A percentile compares a stretch with the other conserved stretches of the same genome.
Evolutionary conservation across 2,329 filamentous ascomycete genomes (phyloP).

Genomic region (Pseudogymnoascus sp.): DNA sequence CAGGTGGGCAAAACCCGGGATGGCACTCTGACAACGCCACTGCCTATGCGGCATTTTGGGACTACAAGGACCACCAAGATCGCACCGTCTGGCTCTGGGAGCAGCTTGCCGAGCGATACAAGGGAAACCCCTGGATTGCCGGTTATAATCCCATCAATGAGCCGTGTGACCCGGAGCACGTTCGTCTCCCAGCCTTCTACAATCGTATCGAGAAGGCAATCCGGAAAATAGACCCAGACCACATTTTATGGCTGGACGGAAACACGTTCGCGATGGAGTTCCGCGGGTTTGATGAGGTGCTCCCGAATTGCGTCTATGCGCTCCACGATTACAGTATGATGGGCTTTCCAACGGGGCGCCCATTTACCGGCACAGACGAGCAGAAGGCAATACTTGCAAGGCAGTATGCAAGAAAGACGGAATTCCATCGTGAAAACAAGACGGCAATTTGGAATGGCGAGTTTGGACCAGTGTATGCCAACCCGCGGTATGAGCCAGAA

Average conservation of each 20-base stretch:
- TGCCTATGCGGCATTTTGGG: conserved; percentile 42
- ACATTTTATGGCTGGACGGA: conserved; percentile 39
- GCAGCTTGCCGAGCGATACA: conserved; percentile 39
- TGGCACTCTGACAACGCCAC: conserved; percentile 44
- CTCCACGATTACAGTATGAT: conserved; percentile 38
- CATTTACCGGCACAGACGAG: conserved; percentile 34
- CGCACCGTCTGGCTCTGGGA: conserved; percentile 43
- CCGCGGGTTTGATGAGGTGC: conserved; percentile 34
- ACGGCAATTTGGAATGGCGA: conserved; percentile 47
- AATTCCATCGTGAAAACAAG: conserved; percentile 37
- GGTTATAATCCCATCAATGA: conserved; percentile 48
- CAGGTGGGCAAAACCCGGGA: conserved; percentile 43
- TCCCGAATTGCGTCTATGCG: conserved; percentile 40
- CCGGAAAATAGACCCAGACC: conserved; percentile 37
- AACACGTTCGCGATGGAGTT: conserved; percentile 41
- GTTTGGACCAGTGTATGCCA: conserved; percentile 37
- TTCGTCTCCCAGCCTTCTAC: conserved; percentile 39
- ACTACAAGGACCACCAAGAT: conserved; percentile 43
- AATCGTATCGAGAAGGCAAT: conserved; percentile 39
- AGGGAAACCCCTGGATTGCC: conserved; percentile 39
- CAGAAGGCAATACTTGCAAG: conserved; percentile 35
- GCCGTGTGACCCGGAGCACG: conserved; percentile 41
- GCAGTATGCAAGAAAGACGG: conserved; percentile 39
- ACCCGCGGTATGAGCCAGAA: conserved; percentile 23
- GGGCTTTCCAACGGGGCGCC: conserved; percentile 35